Conservation (phyloP, 148 eudicot species). For the Tetragonia tetragonoides region DNA sequence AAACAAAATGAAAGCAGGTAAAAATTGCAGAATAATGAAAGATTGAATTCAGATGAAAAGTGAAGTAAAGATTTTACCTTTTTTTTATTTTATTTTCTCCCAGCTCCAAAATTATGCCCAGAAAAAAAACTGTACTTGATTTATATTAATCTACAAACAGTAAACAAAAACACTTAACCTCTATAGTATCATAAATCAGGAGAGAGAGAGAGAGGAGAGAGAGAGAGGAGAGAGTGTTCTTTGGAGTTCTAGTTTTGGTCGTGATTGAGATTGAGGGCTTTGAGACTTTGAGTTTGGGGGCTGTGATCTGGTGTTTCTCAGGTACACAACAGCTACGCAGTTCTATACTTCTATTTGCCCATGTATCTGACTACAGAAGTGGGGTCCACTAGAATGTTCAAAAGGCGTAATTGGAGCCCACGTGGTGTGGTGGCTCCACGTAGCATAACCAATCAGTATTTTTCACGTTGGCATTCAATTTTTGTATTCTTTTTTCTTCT, state of each 20-base stretch:
- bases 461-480: conserved; percentile 7
- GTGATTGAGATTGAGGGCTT: too few species aligned
- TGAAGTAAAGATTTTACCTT: not conserved
- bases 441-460: not conserved
- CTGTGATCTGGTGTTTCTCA: not conserved
- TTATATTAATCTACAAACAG: too few species aligned
- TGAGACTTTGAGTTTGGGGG: not conserved
- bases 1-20: too few species aligned
- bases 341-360: not conserved
- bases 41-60: not conserved
- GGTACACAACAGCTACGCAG: not conserved
- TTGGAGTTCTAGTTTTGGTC: too few species aligned
- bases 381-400: not conserved
- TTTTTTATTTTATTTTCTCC: too few species aligned
- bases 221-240: too few species aligned
- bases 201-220: too few species aligned
- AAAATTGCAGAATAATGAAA: not conserved
- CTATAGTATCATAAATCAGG: too few species aligned
- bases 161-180: too few species aligned
- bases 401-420: not conserved
- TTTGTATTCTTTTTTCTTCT: not conserved
- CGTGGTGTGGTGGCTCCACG: not conserved
- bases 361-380: not conserved
- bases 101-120: not conserved
- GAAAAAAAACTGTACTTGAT: too few species aligned